A percentile compares a stretch with the other conserved stretches of the same genome.
These are phyloP conservation scores for Trichoderma gracile DNA, from an alignment of 2,329 filamentous ascomycete species.

Conservation along the genomic window DNA sequence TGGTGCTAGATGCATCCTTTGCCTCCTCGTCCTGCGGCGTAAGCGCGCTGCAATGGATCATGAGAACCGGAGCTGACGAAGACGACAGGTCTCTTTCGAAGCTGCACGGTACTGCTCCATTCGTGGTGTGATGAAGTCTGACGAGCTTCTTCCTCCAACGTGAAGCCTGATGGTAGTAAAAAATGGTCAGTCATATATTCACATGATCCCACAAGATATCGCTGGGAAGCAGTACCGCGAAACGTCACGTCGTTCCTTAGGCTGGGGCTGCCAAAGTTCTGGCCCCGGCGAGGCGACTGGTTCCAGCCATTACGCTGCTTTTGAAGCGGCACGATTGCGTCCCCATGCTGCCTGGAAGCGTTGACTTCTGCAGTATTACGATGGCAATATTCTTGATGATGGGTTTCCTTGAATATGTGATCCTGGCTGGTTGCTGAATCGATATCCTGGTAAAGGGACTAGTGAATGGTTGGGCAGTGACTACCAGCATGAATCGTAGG, in stretches of 20 bases:
- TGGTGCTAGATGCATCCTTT: not conserved
- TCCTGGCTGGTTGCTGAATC: not conserved
- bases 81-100: slow-evolving; percentile 51
- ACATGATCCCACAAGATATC: not conserved
- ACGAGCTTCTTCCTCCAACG: slow-evolving; percentile 50
- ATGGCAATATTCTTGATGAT: not conserved
- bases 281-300: not conserved
- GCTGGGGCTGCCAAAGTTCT: slow-evolving; percentile 31
- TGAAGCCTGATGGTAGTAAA: slow-evolving; percentile 45
- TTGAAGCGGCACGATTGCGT: slow-evolving; percentile 1
- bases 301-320: slow-evolving; percentile 6
- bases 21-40: slow-evolving; percentile 1
- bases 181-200: too few species aligned
- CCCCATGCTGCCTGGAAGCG: not conserved
- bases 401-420: not conserved
- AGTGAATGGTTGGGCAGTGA: too few species aligned
- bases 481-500: too few species aligned
- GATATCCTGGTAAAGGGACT: not conserved
- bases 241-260: too few species aligned
- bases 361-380: not conserved
- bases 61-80: slow-evolving; percentile 57
- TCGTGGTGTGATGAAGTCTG: slow-evolving; percentile 49
- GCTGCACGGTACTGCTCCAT: slow-evolving; percentile 39
- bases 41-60: slow-evolving; percentile 44
- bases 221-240: too few species aligned